A percentile compares a stretch with the other conserved stretches of the same genome.
phyloP scores from a whole-genome alignment of 192 early-diverging fungal genomes.

The Endogone sp. region DNA sequence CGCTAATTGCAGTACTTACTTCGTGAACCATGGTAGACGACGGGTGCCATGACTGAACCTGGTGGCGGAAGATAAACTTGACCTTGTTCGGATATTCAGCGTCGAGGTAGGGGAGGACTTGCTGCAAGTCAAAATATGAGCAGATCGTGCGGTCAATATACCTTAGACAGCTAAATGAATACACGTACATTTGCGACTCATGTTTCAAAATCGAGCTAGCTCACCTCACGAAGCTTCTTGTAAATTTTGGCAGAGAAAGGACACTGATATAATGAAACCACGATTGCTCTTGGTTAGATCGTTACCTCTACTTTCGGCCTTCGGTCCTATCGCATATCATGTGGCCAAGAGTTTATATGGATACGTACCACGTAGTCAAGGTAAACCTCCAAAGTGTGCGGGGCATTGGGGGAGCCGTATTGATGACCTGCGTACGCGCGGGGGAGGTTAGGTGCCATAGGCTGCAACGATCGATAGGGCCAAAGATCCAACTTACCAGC shows the following conservation, averaged over 20 bases:
- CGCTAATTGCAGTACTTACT: conserved; percentile 16
- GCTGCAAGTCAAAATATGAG: conserved; percentile 21
- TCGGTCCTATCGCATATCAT: background rate
- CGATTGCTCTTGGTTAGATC: too few relatives aligned
- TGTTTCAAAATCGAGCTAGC: background rate
- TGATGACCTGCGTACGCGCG: conserved; percentile 42
- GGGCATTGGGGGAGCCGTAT: conserved; percentile 33
- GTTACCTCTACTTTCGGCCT: too few relatives aligned
- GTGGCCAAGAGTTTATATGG: background rate
- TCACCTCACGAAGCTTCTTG: conserved; percentile 36
- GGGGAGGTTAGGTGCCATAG: too few relatives aligned
- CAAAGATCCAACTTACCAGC: too few relatives aligned
- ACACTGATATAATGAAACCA: conserved; percentile 28
- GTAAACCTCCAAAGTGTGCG: conserved; percentile 44
- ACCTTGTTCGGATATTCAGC: conserved; percentile 37
- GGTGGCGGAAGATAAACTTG: conserved; percentile 72
- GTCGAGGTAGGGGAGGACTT: conserved; percentile 52
- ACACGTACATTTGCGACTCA: background rate
- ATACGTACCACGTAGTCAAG: conserved; percentile 50
- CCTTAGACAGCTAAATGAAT: too few relatives aligned
- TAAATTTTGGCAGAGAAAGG: conserved; percentile 66
- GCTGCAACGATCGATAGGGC: too few relatives aligned
- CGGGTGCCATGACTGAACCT: conserved; percentile 87
- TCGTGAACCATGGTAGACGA: conserved; percentile 70
- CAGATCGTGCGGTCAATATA: too few relatives aligned